Evolutionary conservation across 192 early-diverging fungal genomes (phyloP).

Genomic region (Phycomyces nitens): DNA sequence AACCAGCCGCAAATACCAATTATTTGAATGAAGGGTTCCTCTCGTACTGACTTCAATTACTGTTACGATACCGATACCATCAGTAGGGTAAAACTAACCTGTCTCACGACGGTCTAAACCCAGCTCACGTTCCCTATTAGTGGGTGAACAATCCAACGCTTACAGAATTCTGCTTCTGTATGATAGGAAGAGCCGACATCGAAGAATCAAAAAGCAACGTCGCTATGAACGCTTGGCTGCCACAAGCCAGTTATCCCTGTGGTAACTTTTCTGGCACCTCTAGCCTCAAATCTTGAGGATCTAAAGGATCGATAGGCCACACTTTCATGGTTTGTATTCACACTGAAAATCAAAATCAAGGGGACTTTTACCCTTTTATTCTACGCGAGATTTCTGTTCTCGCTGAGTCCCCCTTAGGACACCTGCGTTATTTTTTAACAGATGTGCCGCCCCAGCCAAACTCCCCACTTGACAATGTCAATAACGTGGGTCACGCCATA

Average conservation of each 20-base stretch:
- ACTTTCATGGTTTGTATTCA: constrained; percentile 57
- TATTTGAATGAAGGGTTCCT: constrained; percentile 57
- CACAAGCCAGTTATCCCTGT: constrained; percentile 78
- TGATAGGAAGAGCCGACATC: constrained; percentile 86
- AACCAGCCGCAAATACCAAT: constrained; percentile 60
- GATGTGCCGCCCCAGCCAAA: constrained; percentile 78
- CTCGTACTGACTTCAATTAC: constrained; percentile 78
- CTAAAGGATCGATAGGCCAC: constrained; percentile 69
- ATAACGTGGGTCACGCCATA: constrained; percentile 50
- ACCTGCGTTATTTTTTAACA: constrained; percentile 76
- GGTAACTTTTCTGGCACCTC: constrained; percentile 84
- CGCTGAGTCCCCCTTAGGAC: constrained; percentile 72
- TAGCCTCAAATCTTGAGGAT: constrained; percentile 58
- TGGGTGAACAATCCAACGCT: constrained; percentile 88
- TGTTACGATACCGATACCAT: constrained; percentile 70
- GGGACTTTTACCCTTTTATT: constrained; percentile 72
- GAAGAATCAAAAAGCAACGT: constrained; percentile 86
- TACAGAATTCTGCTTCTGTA: constrained; percentile 81
- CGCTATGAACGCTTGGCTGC: constrained; percentile 80
- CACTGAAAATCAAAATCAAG: constrained; percentile 70
- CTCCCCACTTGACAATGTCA: constrained; percentile 73
- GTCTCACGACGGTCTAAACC: constrained; percentile 94
- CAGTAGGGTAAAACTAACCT: constrained; percentile 94
- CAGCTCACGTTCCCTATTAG: constrained; percentile 89
- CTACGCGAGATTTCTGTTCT: constrained; percentile 77